Percentiles rank a stretch among this genome's conserved stretches.
Conservation (phyloP, 257 asterid species). For the Datura wrightii region DNA sequence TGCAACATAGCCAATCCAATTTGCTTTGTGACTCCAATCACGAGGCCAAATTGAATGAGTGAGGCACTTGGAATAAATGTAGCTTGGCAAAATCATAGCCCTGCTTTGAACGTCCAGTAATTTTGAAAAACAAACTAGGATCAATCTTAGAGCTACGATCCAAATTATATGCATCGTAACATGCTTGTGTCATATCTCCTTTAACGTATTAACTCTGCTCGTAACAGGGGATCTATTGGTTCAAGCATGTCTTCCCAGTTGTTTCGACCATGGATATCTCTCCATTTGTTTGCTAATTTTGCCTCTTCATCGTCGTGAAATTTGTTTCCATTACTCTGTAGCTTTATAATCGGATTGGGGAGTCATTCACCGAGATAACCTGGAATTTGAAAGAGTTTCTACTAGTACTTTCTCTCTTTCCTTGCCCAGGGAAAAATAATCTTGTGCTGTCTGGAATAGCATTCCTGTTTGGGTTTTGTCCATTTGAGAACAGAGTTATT, state of each 20-base stretch:
- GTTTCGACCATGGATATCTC: slow-evolving; percentile 41
- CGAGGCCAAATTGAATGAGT: slow-evolving; percentile 40
- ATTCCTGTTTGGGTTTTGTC: slow-evolving; percentile 8
- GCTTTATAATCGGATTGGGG: not conserved
- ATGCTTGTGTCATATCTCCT: slow-evolving; percentile 45
- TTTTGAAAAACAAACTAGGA: slow-evolving; percentile 30
- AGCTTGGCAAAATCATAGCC: slow-evolving; percentile 37
- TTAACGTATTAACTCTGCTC: slow-evolving; percentile 40
- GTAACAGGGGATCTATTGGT: slow-evolving; percentile 39
- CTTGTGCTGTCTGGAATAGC: not conserved
- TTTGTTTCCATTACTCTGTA: no score
- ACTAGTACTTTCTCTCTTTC: not conserved
- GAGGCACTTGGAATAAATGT: slow-evolving; percentile 43
- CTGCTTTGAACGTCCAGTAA: not conserved
- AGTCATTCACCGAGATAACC: slow-evolving; percentile 2
- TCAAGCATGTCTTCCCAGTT: slow-evolving; percentile 42
- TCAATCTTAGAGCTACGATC: slow-evolving; percentile 37
- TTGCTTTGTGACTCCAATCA: slow-evolving; percentile 45
- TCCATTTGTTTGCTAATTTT: slow-evolving; percentile 32
- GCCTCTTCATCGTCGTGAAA: not conserved
- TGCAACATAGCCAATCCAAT: slow-evolving; percentile 47
- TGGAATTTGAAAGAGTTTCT: not conserved
- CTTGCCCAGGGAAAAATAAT: not conserved
- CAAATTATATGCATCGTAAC: slow-evolving; percentile 44
- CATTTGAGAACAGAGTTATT: slow-evolving; percentile 12